Conservation (phyloP, 441 rosid genomes). For the Manihot esculenta region DNA sequence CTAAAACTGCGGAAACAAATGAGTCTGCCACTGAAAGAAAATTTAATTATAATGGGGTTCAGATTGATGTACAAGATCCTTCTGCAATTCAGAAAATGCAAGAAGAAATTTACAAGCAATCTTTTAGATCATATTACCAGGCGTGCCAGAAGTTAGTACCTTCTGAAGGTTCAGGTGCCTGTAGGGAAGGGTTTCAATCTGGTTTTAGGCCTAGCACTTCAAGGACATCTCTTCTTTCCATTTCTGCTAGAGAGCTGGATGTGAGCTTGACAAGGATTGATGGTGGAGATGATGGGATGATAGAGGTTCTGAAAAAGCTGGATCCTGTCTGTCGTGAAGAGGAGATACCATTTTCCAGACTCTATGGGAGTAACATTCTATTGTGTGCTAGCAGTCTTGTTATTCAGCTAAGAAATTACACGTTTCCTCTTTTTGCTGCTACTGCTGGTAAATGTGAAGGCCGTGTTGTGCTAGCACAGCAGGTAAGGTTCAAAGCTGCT, state of each 20-base stretch:
- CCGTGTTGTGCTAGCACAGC: constrained; percentile 89
- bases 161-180: constrained; percentile 91
- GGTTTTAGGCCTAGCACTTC: constrained; percentile 82
- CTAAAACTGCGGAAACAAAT: constrained; percentile 57
- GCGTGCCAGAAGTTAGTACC: constrained; percentile 80
- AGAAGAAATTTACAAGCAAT: constrained; percentile 70
- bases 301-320: constrained; percentile 80
- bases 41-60: constrained; percentile 55
- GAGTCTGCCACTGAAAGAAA: constrained; percentile 53
- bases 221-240: constrained; percentile 78
- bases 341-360: constrained; percentile 92
- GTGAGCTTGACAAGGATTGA: constrained; percentile 71
- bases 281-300: constrained; percentile 93
- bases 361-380: constrained; percentile 79
- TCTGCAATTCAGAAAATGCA: constrained; percentile 53
- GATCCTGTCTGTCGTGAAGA: constrained; percentile 79
- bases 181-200: constrained; percentile 81
- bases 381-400: constrained; percentile 61
- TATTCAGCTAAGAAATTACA: constrained; percentile 78
- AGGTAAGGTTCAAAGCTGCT: constrained; percentile 49
- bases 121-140: constrained; percentile 82
- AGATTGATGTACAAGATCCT: constrained; percentile 67
- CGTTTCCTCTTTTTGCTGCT: constrained; percentile 83
- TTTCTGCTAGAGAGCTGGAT: constrained; percentile 90
- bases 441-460: constrained; percentile 93